Percentiles rank a stretch among this genome's conserved stretches.
These are phyloP conservation scores for Fusarium drepaniforme DNA, from an alignment of 2,329 filamentous ascomycete genomes.

Conservation along the genomic window DNA sequence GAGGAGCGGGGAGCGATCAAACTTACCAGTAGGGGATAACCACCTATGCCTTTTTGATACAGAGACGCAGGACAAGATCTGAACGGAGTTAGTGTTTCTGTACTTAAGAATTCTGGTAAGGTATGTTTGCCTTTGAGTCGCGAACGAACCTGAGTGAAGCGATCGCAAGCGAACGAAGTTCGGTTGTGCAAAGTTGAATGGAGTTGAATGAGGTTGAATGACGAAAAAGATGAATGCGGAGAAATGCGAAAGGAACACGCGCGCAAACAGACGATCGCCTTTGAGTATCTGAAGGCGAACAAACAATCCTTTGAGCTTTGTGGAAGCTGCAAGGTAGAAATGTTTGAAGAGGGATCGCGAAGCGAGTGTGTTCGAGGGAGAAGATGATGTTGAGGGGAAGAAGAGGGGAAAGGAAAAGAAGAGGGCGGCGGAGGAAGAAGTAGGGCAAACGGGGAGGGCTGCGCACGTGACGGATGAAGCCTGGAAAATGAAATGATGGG, in stretches of 20 bases:
- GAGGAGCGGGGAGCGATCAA: neutral
- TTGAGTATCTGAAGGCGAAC: neutral
- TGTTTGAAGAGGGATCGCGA: neutral
- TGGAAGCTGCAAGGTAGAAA: neutral
- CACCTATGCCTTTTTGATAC: constrained; percentile 3
- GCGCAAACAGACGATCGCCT: neutral
- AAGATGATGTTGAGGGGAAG: neutral
- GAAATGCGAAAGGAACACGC: neutral
- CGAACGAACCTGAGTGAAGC: neutral
- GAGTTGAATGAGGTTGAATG: neutral
- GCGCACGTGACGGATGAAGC: neutral
- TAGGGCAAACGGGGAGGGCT: neutral
- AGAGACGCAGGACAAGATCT: neutral
- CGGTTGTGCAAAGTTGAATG: neutral
- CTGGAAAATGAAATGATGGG: neutral
- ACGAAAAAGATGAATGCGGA: neutral
- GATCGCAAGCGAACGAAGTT: neutral
- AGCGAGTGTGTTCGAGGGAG: neutral
- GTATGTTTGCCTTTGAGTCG: neutral
- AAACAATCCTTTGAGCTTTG: neutral
- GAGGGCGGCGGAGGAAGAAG: neutral
- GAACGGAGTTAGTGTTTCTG: constrained; percentile 21
- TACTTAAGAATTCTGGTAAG: neutral
- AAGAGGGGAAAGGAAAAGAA: neutral
- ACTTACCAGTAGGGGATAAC: constrained; percentile 18